phyloP scores from a whole-genome alignment of 108 stramenopile species.

The Nitzschia sp. region DNA sequence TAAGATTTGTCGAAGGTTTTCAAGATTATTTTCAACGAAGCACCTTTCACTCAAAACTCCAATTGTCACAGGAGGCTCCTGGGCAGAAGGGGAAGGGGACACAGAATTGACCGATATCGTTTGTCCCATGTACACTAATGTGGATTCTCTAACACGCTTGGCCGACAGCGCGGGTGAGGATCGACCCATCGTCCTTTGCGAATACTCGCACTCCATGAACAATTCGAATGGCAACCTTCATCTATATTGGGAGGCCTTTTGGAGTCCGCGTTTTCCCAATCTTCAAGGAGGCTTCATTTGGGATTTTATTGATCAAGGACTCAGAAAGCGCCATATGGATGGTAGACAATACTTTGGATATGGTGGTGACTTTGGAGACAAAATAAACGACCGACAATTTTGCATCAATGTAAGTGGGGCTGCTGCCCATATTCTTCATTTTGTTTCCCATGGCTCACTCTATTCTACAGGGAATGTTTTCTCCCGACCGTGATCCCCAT shows the following conservation, averaged over 20 bases:
- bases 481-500: slow-evolving; percentile 86
- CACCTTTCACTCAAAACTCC: not conserved
- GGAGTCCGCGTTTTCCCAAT: slow-evolving; percentile 53
- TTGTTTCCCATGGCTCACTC: not conserved
- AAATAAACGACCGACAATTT: slow-evolving; percentile 79
- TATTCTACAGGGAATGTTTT: slow-evolving; percentile 72
- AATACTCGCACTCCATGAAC: slow-evolving; percentile 96
- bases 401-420: slow-evolving; percentile 76
- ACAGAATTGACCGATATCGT: slow-evolving; percentile 86
- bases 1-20: slow-evolving; percentile 3
- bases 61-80: slow-evolving; percentile 39
- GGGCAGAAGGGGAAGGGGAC: slow-evolving; percentile 55
- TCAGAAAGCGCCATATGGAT: slow-evolving; percentile 30
- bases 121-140: slow-evolving; percentile 94
- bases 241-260: slow-evolving; percentile 88
- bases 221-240: slow-evolving; percentile 88
- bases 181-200: slow-evolving; percentile 91
- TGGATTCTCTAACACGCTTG: slow-evolving; percentile 51
- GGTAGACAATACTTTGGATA: slow-evolving; percentile 69
- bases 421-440: not conserved
- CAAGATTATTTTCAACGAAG: not conserved
- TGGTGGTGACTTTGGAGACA: slow-evolving; percentile 92
- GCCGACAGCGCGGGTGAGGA: slow-evolving; percentile 53
- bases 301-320: slow-evolving; percentile 96
- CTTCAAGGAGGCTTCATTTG: slow-evolving; percentile 97